Evolutionary conservation across 225 moss, liverwort and hornwort genomes (phyloP).

Genomic region (Takakia lepidozioides): DNA sequence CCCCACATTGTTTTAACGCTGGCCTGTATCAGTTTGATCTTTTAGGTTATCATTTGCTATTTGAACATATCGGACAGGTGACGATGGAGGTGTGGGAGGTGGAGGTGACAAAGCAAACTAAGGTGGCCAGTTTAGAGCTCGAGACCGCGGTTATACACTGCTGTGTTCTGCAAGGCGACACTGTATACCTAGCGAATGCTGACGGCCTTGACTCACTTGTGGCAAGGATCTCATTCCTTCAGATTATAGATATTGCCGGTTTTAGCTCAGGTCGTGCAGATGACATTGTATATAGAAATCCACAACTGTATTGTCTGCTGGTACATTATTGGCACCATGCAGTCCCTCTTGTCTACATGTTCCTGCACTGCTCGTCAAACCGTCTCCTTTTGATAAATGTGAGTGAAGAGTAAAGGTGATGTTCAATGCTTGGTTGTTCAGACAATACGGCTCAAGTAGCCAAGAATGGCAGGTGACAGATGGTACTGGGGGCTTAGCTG

Average conservation of each 20-base stretch:
- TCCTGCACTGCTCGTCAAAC: not conserved
- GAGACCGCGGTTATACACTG: slow-evolving; percentile 27
- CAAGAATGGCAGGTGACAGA: slow-evolving; percentile 38
- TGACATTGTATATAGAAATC: too few relatives aligned
- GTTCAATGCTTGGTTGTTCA: not conserved
- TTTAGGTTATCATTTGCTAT: not conserved
- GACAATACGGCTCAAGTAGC: too few relatives aligned
- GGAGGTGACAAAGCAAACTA: slow-evolving; percentile 21
- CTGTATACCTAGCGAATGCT: slow-evolving; percentile 12
- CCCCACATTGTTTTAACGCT: too few relatives aligned
- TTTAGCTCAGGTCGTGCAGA: too few relatives aligned
- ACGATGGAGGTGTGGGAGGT: slow-evolving; percentile 56
- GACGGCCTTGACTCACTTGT: not conserved
- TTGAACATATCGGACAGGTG: slow-evolving; percentile 10
- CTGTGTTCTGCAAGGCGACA: slow-evolving; percentile 28
- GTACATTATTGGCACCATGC: not conserved
- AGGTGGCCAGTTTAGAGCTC: slow-evolving; percentile 16
- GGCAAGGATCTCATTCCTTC: too few relatives aligned
- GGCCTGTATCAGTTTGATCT: not conserved
- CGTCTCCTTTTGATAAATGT: not conserved
- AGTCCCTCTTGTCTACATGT: not conserved
- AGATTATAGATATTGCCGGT: too few relatives aligned
- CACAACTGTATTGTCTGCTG: not conserved
- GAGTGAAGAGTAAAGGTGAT: not conserved
- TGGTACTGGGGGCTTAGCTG: slow-evolving; percentile 37